Evolutionary conservation across 306 rosid species (phyloP), one percentile per base, ranked within the genome.

Genomic region (Prosopis cineraria): DNA sequence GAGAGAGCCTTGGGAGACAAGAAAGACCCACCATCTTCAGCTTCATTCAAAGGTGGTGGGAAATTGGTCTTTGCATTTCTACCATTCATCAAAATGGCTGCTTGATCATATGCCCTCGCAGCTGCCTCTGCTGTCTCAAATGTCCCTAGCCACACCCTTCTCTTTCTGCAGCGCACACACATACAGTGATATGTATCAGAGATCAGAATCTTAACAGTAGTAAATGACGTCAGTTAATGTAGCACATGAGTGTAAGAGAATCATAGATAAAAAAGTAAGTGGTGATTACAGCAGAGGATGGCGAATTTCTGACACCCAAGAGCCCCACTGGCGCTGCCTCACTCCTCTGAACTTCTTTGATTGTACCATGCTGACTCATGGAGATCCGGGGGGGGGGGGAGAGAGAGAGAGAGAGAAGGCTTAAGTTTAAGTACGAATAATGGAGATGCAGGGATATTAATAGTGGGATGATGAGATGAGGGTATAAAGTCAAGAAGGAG

Each of bases 311-410:
- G 99, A 96, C 98, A 96, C 99, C 99, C 99, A 96, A 20, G 99
- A 96, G 94, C 99, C 99, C 99, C 99, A 96, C 99, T 96, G 99
- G 81, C 99, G 97, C 55, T 93, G 99, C 98, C 99, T 93, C 74
- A 96, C 99, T 44, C 99, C 99, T 81, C 99, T 96, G 86, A 91
- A 96, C 91, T 96, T 96, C 90, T 72, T 93, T 55, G 98, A 83
- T 56, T 90, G 92, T 74, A 93, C 98, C 99, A 96, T 93, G 39
- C 53, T 63, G 73, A 74, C 19, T 59, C 36, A 53, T n/a, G 40
- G 22, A 29, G 20, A 60, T 60, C 1, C 6, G 1, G 13, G 17
- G 48, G 44, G 40, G 47, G 48, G 22, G 16, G 66, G 73, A 84
- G 79, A 79, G 66, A 22, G 22, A 37, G 40, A 20, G 40, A 24